Evolutionary conservation across 768 basidiomycete species (phyloP).

Genomic region (Suillus alpinus): DNA sequence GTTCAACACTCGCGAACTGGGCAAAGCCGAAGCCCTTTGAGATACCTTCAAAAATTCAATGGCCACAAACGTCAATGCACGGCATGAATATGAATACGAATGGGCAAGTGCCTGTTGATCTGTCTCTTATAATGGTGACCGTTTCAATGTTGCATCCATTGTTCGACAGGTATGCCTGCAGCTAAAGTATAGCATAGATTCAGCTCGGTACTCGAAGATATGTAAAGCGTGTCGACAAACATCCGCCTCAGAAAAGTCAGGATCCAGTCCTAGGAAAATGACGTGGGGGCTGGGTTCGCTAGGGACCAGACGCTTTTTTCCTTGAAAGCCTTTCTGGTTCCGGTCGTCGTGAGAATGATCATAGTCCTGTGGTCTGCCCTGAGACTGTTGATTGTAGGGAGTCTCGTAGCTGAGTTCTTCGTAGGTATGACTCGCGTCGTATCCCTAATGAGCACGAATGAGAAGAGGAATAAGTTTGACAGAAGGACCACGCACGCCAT

Average conservation of each 20-base stretch:
- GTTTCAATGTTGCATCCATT: constrained; percentile 77
- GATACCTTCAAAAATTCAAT: constrained; percentile 75
- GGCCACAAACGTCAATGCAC: constrained; percentile 72
- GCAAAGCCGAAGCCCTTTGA: constrained; percentile 98
- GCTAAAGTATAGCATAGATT: constrained; percentile 47
- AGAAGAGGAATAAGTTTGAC: constrained; percentile 1
- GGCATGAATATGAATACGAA: constrained; percentile 67
- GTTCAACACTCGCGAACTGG: constrained; percentile 82
- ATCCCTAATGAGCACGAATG: constrained; percentile 38
- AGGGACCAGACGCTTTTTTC: constrained; percentile 76
- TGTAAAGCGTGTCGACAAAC: constrained; percentile 53
- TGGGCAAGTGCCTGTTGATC: constrained; percentile 91
- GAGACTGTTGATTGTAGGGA: constrained; percentile 28
- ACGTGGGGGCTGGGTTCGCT: constrained; percentile 91
- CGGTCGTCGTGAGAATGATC: constrained; percentile 54
- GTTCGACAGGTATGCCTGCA: constrained; percentile 73
- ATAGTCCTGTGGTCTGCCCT: constrained; percentile 30
- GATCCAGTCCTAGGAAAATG: constrained; percentile 92
- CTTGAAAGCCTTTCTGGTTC: constrained; percentile 36
- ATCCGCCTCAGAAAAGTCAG: constrained; percentile 90
- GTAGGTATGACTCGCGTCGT: constrained; percentile 47
- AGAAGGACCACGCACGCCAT: constrained; percentile 51
- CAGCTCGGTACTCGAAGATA: constrained; percentile 34
- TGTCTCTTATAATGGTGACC: constrained; percentile 94
- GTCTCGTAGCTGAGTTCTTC: constrained; percentile 43